Percentiles rank a stretch among this genome's conserved stretches.
Evolutionary conservation across 768 basidiomycete genomes (phyloP).

Genomic region (Macrocybe gigantea): DNA sequence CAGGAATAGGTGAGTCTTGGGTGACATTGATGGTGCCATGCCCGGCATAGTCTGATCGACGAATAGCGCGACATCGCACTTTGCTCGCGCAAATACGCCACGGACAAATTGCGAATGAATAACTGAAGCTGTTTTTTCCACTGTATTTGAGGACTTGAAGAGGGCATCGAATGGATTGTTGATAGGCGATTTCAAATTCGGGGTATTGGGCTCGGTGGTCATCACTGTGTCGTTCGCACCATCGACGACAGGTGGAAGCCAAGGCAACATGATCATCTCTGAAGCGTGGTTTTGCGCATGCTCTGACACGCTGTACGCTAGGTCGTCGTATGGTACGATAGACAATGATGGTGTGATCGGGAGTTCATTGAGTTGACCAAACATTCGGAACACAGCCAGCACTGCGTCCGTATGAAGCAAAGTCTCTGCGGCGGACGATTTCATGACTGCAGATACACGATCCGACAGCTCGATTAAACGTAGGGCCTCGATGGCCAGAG

Average conservation of each 20-base stretch:
- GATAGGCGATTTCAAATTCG: conserved; percentile 7
- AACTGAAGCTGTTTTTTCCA: conserved; percentile 39
- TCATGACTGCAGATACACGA: conserved; percentile 85
- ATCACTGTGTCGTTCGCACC: conserved; percentile 1
- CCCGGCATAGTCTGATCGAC: conserved; percentile 56
- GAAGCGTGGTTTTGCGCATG: conserved; percentile 54
- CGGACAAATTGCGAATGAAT: conserved; percentile 83
- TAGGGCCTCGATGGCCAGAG: conserved; percentile 64
- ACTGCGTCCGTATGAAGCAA: conserved; percentile 70
- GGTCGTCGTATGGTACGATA: conserved; percentile 73
- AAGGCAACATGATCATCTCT: conserved; percentile 80
- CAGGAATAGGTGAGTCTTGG: conserved; percentile 65
- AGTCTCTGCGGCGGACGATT: conserved; percentile 64
- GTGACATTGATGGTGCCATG: conserved; percentile 16
- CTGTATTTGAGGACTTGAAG: conserved; percentile 31
- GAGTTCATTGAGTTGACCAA: conserved; percentile 66
- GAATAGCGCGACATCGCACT: conserved; percentile 76
- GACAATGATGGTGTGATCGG: conserved; percentile 58
- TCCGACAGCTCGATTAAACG: conserved; percentile 85
- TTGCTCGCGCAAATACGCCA: conserved; percentile 65
- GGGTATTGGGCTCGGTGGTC: conserved; percentile 5
- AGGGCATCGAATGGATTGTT: conserved; percentile 70
- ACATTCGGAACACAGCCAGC: conserved; percentile 70
- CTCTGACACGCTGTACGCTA: conserved; percentile 62
- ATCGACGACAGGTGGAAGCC: conserved; percentile 45